A percentile compares a stretch with the other conserved stretches of the same genome.
phyloP scores from a whole-genome alignment of 257 asterid genomes.

The Solanum clarkiae region DNA sequence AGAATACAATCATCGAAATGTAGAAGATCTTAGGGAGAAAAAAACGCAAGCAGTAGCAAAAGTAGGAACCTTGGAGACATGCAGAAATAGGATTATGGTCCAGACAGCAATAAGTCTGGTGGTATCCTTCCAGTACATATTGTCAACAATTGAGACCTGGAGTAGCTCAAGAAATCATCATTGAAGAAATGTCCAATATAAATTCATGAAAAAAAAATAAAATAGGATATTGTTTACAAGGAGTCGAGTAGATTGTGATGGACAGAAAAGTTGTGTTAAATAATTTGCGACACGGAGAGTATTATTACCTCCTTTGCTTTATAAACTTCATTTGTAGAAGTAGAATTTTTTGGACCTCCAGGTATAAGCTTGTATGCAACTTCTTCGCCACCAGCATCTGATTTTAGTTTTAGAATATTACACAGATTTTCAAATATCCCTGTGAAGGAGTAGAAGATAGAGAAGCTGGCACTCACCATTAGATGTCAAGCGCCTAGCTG shows the following conservation, averaged over 20 bases:
- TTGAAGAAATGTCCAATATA: not conserved
- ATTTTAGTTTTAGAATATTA: constrained; percentile 2
- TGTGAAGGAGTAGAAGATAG: not conserved
- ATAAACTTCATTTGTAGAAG: constrained; percentile 7
- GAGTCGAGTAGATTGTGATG: not conserved
- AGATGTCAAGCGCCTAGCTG: constrained; percentile 21
- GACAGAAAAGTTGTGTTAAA: not conserved
- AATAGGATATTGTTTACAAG: not conserved
- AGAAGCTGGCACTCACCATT: constrained; percentile 21
- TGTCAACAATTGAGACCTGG: constrained; percentile 28
- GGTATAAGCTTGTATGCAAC: constrained; percentile 34
- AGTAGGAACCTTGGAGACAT: constrained; percentile 30
- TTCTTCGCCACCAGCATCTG: constrained; percentile 23
- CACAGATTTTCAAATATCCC: not conserved
- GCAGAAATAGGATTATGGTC: constrained; percentile 35
- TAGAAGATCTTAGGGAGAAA: not conserved
- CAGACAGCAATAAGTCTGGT: constrained; percentile 35
- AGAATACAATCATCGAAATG: not conserved
- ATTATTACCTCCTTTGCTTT: constrained; percentile 22
- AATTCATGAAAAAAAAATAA: not conserved
- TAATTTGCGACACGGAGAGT: not conserved
- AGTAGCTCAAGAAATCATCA: not conserved
- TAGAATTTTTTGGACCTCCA: constrained; percentile 14
- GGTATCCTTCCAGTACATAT: constrained; percentile 39
- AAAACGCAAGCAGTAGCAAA: not conserved